A percentile compares a stretch with the other conserved stretches of the same genome.
Evolutionary conservation across 805 yeast species (phyloP).

Genomic region (Debaryomyces tyrocola): DNA sequence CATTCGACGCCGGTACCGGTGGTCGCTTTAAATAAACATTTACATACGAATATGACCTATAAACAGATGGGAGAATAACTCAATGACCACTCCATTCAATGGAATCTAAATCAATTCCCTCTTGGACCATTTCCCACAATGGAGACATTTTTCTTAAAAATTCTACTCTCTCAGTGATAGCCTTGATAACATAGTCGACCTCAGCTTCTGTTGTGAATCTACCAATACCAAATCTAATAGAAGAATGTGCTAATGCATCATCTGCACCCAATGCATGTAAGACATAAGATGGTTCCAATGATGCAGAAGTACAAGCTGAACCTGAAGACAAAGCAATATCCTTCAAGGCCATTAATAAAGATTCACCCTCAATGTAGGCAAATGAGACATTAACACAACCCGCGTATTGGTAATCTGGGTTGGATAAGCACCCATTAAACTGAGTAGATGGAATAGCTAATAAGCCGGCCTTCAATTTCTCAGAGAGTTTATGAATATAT

Average conservation of each 20-base stretch:
- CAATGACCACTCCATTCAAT: conserved; percentile 98
- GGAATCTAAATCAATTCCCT: conserved; percentile 89
- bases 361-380: conserved; percentile 98
- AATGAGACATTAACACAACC: conserved; percentile 97
- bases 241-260: conserved; percentile 97
- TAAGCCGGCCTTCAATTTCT: conserved; percentile 70
- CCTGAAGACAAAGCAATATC: conserved; percentile 96
- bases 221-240: conserved; percentile 95
- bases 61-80: conserved; percentile 3
- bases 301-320: conserved; percentile 98
- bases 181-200: conserved; percentile 88
- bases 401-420: conserved; percentile 53
- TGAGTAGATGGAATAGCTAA: conserved; percentile 84
- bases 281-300: conserved; percentile 96
- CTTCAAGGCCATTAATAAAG: conserved; percentile 93
- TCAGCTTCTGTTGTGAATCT: conserved; percentile 96
- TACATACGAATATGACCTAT: neutral
- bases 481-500: conserved; percentile 70
- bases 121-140: conserved; percentile 99
- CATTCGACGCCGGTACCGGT: conserved; percentile 6
- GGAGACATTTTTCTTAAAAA: conserved; percentile 92
- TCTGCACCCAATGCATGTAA: conserved; percentile 96
- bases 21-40: neutral
- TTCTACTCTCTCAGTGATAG: conserved; percentile 84
- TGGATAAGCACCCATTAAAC: conserved; percentile 77